Conservation (phyloP, 306 rosid species). For the Medicago truncatula region MtrunA17r5.0-ANR NC_053045.1:37153501-37154000, state of each 20-base stretch:
- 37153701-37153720: background rate
- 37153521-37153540: constrained; percentile 97
- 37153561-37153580: constrained; percentile 86
- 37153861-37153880: too few species aligned
- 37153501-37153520: constrained; percentile 89
- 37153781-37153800: constrained; percentile 31
- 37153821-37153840: constrained; percentile 48
- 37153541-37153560: constrained; percentile 92
- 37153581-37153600: constrained; percentile 85
- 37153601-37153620: constrained; percentile 93
- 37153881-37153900: background rate
- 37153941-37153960: too few species aligned
- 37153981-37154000: background rate
- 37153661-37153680: constrained; percentile 82
- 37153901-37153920: background rate
- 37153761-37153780: background rate
- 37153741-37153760: background rate
- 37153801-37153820: constrained; percentile 48
- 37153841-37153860: constrained; percentile 74
- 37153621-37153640: constrained; percentile 84
- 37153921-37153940: background rate
- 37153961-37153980: too few species aligned
- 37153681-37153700: constrained; percentile 98
- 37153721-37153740: background rate
- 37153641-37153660: constrained; percentile 96